Evolutionary conservation across 148 eudicot genomes (phyloP), one percentile per base, ranked within the genome.

Genomic region (Cornus suecica): DNA sequence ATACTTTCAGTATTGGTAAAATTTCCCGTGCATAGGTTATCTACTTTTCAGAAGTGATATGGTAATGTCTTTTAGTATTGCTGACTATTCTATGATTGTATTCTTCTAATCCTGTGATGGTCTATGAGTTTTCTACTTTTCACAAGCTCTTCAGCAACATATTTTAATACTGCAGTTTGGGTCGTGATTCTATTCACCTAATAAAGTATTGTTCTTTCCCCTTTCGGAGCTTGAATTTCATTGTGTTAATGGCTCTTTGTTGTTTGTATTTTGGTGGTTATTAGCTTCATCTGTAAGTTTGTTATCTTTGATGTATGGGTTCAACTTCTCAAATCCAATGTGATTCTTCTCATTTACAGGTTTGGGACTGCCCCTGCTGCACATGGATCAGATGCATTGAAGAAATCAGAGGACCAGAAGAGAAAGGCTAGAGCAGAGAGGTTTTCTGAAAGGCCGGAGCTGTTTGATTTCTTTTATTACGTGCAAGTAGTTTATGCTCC

Each of bases 391-490:
- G 87, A 84, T 76, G 77, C 79, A 26, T 54, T 85, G 32, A 90
- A 90, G 79, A 48, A 81, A 69, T 74, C 92, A 24, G 97, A 92
- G 86, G 91, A 94, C 75, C 85, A 66, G 77, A 94, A 94, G 86
- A 87, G 92, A 85, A 94, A 92, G 88, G 96, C 97, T 83, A 89
- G 97, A 85, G 99, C 99, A 22, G 99, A 94, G 88, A 94, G 99
- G 97, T 94, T 51, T 48, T 63, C 9, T 29, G 20, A 28, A 37
- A 37, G 42, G 37, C 24, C 8, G 10, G n/a, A 9, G 8, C 31
- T 23, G 4, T 28, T 61, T 69, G 45, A 58, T 22, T 37, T 24
- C 11, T 8, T 66, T 52, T 65, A 29, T 31, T 74, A 10, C 29
- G 25, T 32, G 61, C 63, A 77, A 24, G 52, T 48, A 20, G 63